These are phyloP conservation scores for Penicillium olsonii DNA, from an alignment of 2,329 filamentous ascomycete species.

Conservation along the genomic window DNA sequence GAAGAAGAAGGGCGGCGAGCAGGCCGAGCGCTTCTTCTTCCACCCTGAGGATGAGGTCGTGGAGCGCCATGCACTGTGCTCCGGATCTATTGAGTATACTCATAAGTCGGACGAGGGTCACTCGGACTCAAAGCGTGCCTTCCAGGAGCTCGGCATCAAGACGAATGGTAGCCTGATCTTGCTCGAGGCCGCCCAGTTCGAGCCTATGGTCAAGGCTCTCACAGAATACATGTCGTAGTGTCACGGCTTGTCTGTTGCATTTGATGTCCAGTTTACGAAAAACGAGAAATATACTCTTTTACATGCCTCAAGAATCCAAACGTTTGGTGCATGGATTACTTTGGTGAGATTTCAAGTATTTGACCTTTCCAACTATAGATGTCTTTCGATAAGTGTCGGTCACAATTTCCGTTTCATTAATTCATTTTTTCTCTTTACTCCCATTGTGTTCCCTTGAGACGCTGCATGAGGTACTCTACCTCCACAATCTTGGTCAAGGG, in stretches of 20 bases:
- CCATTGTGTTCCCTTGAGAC: slow-evolving; percentile 62
- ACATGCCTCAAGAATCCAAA: no score
- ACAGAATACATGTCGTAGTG: slow-evolving; percentile 63
- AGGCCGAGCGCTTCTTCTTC: slow-evolving; percentile 77
- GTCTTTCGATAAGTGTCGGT: neutral
- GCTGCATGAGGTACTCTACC: slow-evolving; percentile 96
- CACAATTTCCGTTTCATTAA: slow-evolving; percentile 13
- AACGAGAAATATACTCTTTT: slow-evolving; percentile 11
- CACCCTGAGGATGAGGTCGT: slow-evolving; percentile 94
- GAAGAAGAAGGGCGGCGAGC: slow-evolving; percentile 56
- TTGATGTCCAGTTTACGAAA: slow-evolving; percentile 24
- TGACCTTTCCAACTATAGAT: slow-evolving; percentile 10
- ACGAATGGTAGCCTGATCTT: slow-evolving; percentile 82
- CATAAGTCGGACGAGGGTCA: slow-evolving; percentile 75
- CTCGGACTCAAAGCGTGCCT: slow-evolving; percentile 89
- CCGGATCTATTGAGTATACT: slow-evolving; percentile 73
- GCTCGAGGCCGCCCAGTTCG: slow-evolving; percentile 78
- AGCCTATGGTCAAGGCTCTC: slow-evolving; percentile 72
- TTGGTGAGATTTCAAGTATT: slow-evolving; percentile 3
- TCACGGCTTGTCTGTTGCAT: slow-evolving; percentile 14
- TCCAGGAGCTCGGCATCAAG: slow-evolving; percentile 89
- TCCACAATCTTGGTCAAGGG: slow-evolving; percentile 97
- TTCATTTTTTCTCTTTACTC: slow-evolving; percentile 34
- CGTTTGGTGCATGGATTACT: no score
- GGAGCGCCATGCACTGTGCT: slow-evolving; percentile 70